Evolutionary conservation across 306 rosid genomes (phyloP), one percentile per base, ranked within the genome.

Genomic region (Cicer pinnatifidum): DNA sequence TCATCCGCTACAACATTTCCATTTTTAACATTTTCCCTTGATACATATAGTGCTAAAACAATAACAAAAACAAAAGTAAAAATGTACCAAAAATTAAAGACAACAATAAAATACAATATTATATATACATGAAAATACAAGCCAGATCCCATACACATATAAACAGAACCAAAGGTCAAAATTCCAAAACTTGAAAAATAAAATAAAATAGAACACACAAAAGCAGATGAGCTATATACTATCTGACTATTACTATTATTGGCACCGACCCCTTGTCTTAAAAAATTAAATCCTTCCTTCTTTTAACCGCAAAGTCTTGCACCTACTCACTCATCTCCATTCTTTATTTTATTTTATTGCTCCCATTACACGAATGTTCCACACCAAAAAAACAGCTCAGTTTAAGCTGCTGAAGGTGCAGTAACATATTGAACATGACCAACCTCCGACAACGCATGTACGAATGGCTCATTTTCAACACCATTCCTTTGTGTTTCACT

Each of bases 391-490:
- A 12, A 59, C 44, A 59, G 11, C 66, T 59, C 11, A 59, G 44
- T 59, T 17, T 81, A 91, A 47, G 97, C 97, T 6, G 96, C 96
- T 1, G 96, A 89, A 1, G 97, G 93, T 1, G 93, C 91, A 0
- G 91, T 77, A 3, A 91, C 62, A 6, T 78, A 87, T 5, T 57
- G 89, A 58, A 89, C 84, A 0, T 48, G 45, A 15, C 82, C 88
- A 12, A 84, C 96, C 39, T 81, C 86, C 0, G 89, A 54, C 6
- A 86, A 72, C 7, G 95, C 96, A 0, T 80, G 82, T 7, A 84
- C 75, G 23, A 88, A 84, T 0, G 86, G 88, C 20, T 81, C 85
- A 67, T 76, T 45, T 16, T 75, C 75, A 33, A 87, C 75, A 9
- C 66, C 51, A 73, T 72, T 67, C 0, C 0, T 80, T 8, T 7